phyloP scores from a whole-genome alignment of 768 basidiomycete genomes.

The Candolleomyces eurysporus region DNA sequence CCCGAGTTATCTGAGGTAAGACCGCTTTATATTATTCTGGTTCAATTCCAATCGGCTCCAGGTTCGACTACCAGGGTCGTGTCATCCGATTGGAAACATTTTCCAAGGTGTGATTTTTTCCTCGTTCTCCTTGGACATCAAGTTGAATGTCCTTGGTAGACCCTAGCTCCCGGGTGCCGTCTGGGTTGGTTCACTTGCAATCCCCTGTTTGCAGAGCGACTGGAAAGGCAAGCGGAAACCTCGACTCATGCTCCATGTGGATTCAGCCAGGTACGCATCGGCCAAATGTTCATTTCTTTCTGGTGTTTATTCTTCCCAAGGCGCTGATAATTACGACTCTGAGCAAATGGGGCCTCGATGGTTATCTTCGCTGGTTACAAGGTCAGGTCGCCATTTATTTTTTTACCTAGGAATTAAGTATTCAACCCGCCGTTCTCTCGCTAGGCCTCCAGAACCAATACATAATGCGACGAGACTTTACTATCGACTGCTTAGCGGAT shows the following conservation, averaged over 20 bases:
- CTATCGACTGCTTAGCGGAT: constrained; percentile 62
- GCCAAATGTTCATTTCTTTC: not conserved
- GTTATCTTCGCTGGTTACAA: constrained; percentile 77
- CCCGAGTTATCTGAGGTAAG: constrained; percentile 63
- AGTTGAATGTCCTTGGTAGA: constrained; percentile 36
- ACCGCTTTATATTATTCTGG: too few relatives aligned
- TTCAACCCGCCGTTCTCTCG: too few relatives aligned
- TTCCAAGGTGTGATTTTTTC: constrained; percentile 50
- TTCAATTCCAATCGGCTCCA: too few relatives aligned
- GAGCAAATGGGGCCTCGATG: constrained; percentile 62
- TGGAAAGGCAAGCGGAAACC: constrained; percentile 71
- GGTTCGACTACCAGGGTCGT: constrained; percentile 75
- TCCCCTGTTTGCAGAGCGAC: constrained; percentile 70
- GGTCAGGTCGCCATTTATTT: too few relatives aligned
- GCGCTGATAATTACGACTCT: constrained; percentile 35
- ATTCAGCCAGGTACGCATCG: constrained; percentile 56
- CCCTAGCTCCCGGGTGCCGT: constrained; percentile 73
- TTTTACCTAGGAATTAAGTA: too few relatives aligned
- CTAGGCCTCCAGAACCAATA: constrained; percentile 57
- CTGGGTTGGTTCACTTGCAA: constrained; percentile 81
- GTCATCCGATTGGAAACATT: constrained; percentile 84
- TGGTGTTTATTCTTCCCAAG: too few relatives aligned
- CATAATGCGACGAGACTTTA: constrained; percentile 53
- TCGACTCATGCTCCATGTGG: constrained; percentile 71
- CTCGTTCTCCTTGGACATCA: not conserved